A percentile compares a stretch with the other conserved stretches of the same genome.
These are phyloP conservation scores for Steccherinum ochraceum DNA, from an alignment of 768 basidiomycete genomes.

Conservation along the genomic window DNA sequence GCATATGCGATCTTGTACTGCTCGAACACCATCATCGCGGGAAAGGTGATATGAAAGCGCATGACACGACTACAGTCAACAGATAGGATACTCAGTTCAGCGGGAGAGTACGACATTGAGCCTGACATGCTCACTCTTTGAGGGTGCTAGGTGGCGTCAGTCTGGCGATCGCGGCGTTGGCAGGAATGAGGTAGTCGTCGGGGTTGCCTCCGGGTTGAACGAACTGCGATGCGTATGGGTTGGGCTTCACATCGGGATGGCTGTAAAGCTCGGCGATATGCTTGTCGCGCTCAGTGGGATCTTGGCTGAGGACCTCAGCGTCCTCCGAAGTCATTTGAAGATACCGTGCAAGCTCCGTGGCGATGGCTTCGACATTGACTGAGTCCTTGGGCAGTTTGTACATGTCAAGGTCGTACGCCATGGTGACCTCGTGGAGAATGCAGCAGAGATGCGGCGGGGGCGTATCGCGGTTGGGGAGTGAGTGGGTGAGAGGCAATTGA, in stretches of 20 bases:
- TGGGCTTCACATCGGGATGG: neutral
- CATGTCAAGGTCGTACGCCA: no score
- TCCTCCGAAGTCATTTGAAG: neutral
- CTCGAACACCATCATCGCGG: no score
- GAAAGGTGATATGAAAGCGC: no score
- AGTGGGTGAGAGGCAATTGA: no score
- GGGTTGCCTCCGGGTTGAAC: no score
- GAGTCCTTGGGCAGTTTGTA: neutral
- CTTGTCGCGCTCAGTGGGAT: neutral
- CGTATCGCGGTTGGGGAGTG: no score
- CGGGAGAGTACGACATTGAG: no score
- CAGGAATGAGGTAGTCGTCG: neutral
- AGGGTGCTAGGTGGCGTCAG: neutral
- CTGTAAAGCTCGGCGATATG: neutral
- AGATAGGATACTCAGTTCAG: no score
- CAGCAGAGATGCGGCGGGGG: no score
- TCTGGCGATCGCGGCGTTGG: slow-evolving; percentile 1
- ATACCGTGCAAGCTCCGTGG: neutral
- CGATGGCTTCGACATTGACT: neutral
- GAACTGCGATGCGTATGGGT: neutral
- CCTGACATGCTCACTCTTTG: neutral
- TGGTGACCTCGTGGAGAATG: no score
- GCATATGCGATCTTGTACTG: no score
- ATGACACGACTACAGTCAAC: no score
- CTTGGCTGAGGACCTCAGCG: slow-evolving; percentile 1